phyloP scores from a whole-genome alignment of 176 grass and related monocot genomes.

The Rhynchospora pubera region DNA sequence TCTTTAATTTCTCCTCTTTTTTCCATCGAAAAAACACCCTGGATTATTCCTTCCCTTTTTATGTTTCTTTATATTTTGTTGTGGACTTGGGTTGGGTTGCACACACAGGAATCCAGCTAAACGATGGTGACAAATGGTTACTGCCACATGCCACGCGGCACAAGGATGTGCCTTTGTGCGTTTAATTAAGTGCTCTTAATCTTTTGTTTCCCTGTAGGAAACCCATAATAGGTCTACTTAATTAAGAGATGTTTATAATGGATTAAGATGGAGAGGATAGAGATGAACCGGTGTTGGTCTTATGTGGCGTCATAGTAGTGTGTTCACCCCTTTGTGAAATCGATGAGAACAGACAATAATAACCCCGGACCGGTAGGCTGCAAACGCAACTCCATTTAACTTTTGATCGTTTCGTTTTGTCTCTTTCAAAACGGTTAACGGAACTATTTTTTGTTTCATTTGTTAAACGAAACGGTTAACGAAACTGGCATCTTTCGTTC shows the following conservation, averaged over 20 bases:
- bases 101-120: slow-evolving; percentile 15
- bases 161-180: slow-evolving; percentile 5
- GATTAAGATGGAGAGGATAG: not conserved
- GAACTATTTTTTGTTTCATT: no score
- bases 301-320: not conserved
- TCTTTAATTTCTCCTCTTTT: not conserved
- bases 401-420: no score
- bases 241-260: not conserved
- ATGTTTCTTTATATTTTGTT: not conserved
- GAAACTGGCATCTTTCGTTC: no score
- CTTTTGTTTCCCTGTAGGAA: slow-evolving; percentile 14
- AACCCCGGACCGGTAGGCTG: no score
- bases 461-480: no score
- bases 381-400: no score
- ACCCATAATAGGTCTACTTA: slow-evolving; percentile 9
- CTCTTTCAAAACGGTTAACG: no score
- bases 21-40: slow-evolving; percentile 13
- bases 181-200: not conserved
- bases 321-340: not conserved
- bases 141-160: slow-evolving; percentile 23
- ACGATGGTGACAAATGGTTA: slow-evolving; percentile 15
- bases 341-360: not conserved
- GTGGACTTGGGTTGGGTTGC: slow-evolving; percentile 7
- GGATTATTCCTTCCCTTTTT: slow-evolving; percentile 25
- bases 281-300: not conserved